Base-by-base conservation (phyloP, 2,329 filamentous ascomycete species). In the Harringtonia lauricola region DNA sequence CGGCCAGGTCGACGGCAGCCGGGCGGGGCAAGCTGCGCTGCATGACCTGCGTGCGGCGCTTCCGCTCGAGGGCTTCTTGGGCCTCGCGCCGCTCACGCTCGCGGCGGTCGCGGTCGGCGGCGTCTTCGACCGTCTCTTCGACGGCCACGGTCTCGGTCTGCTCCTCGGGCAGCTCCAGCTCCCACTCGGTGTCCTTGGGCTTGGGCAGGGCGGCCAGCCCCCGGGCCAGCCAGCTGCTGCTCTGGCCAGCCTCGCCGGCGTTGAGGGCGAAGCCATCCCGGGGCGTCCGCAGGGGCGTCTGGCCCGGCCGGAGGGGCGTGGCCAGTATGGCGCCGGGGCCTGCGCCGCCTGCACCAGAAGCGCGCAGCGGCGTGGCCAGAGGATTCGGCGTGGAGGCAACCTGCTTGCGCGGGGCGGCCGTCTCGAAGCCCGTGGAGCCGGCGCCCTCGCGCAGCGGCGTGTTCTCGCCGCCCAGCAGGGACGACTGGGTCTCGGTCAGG, bases 101-200 rank as follows among this genome's bases (percentile, higher is more conserved):
- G 47, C 86, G 75, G 44, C 79, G 76, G 59, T 96, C 92, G 30
- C 85, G 77, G 51, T 89, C 79, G 15, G 85, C 87, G 0, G 71
- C 67, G 50, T 74, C 71, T 54, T 76, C 72, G 47, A 76, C 75
- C n/a, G 73, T 57, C 41, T 80, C 71, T 36, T 72, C 66, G 3
- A 60, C 60, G 3, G 58, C 56, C 17, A 59, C 61, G 7, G 60
- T 61, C 3, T 65, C 56, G 52, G 90, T 86, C 50, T 83, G 72
- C 50, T 95, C 88, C 34, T 94, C 87, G 0, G 90, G 90, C 29
- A 94, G 66, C 58, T 95, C 90, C 37, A 96, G 77, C 53, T 96
- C 92, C 83, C 86, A 96, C 52, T 95, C 89, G 0, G 79, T 83
- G 57, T 95, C 87, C 57, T 94, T 95, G 1, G 92, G 92, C 57